Conservation (phyloP, 2,329 filamentous ascomycete species). For the Apiospora malaysiana region DNA sequence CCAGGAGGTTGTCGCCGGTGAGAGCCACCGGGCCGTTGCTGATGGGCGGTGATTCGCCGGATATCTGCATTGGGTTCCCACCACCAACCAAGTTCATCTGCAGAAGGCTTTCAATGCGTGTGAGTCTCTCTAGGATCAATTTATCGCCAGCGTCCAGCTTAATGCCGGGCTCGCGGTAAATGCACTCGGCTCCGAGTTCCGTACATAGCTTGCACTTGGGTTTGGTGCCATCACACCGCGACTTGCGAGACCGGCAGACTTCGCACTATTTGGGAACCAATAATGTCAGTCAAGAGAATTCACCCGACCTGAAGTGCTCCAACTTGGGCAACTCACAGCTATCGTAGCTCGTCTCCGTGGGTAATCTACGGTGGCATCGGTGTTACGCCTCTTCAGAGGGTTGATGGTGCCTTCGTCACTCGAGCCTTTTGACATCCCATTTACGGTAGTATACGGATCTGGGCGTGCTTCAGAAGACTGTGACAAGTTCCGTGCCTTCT, state of each 20-base stretch:
- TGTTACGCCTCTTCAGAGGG: slow-evolving; percentile 66
- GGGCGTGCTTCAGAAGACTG: slow-evolving; percentile 57
- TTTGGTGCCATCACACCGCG: slow-evolving; percentile 77
- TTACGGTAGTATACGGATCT: slow-evolving; percentile 44
- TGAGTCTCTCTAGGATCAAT: slow-evolving; percentile 79
- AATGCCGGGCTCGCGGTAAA: slow-evolving; percentile 85
- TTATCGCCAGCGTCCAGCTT: slow-evolving; percentile 89
- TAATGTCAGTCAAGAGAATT: slow-evolving; percentile 25
- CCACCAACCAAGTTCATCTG: slow-evolving; percentile 68
- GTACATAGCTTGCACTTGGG: slow-evolving; percentile 86
- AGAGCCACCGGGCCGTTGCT: slow-evolving; percentile 65
- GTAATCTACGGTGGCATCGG: slow-evolving; percentile 67
- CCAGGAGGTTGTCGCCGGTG: slow-evolving; percentile 62
- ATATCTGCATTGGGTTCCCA: slow-evolving; percentile 58
- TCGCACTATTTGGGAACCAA: slow-evolving; percentile 64
- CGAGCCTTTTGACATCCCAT: slow-evolving; percentile 52
- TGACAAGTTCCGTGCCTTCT: slow-evolving; percentile 61
- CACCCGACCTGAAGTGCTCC: slow-evolving; percentile 18
- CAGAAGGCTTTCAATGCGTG: slow-evolving; percentile 79
- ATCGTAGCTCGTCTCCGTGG: slow-evolving; percentile 69
- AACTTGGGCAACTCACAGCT: slow-evolving; percentile 55
- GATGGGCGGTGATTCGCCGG: slow-evolving; percentile 68
- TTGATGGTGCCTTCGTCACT: slow-evolving; percentile 56
- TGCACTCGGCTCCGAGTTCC: slow-evolving; percentile 80
- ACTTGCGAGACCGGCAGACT: slow-evolving; percentile 81